These are phyloP conservation scores for Boechera retrofracta DNA, from an alignment of 345 rosid genomes.

Conservation along the genomic window DNA sequence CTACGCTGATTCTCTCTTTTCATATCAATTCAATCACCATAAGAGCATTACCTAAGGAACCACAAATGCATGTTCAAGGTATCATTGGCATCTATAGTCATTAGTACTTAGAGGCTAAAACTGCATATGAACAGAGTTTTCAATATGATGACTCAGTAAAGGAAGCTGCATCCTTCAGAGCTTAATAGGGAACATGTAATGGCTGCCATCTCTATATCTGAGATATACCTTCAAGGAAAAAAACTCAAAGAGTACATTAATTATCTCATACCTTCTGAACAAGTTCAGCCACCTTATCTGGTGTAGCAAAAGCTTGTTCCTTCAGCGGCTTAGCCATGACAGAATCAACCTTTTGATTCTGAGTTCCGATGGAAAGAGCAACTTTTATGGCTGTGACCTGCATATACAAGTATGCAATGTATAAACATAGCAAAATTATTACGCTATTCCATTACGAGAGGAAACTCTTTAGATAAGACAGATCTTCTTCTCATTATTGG, in stretches of 20 bases:
- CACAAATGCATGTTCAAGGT: conserved; percentile 21
- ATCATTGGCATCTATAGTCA: conserved; percentile 12
- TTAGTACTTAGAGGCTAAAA: conserved; percentile 12
- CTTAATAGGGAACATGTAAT: conserved; percentile 25
- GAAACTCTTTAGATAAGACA: not conserved
- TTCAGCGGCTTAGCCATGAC: conserved; percentile 84
- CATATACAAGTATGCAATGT: conserved; percentile 27
- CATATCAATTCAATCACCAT: not conserved
- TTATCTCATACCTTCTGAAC: conserved; percentile 76
- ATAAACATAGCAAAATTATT: conserved; percentile 26
- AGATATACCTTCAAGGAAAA: not conserved
- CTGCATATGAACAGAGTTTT: not conserved
- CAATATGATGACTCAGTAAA: conserved; percentile 8
- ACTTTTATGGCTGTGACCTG: conserved; percentile 92
- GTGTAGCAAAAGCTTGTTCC: conserved; percentile 96
- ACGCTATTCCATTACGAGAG: conserved; percentile 4
- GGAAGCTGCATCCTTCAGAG: conserved; percentile 28
- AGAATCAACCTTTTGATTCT: conserved; percentile 67
- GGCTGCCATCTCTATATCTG: conserved; percentile 8
- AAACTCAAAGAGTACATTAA: not conserved
- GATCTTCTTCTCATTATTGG: not conserved
- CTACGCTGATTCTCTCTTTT: not conserved
- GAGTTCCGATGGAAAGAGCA: conserved; percentile 67
- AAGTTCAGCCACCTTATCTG: conserved; percentile 94
- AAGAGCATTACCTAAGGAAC: not conserved